phyloP scores from a whole-genome alignment of 2,329 filamentous ascomycete genomes.

The Colletotrichum sp. region DNA sequence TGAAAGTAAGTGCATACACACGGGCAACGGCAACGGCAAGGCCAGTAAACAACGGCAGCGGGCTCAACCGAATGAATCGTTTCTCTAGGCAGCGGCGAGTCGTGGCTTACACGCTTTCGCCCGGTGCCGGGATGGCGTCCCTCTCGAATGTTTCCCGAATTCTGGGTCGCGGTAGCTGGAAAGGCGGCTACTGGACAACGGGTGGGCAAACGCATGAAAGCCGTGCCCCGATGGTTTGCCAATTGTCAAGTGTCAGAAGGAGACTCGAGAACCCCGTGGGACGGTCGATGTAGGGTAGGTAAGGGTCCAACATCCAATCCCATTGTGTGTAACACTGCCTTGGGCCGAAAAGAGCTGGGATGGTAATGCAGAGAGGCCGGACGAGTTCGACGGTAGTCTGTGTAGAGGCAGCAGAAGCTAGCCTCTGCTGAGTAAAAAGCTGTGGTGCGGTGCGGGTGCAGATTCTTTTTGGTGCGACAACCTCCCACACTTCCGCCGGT shows the following conservation, averaged over 20 bases:
- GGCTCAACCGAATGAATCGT: neutral
- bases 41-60: neutral
- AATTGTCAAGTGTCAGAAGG: conserved; percentile 6
- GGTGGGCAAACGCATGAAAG: conserved; percentile 1
- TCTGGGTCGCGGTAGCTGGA: neutral
- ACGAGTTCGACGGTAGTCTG: neutral
- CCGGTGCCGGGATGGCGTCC: neutral
- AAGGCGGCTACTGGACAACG: neutral
- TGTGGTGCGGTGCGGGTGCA: neutral
- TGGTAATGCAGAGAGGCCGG: conserved; percentile 8
- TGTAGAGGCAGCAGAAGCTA: neutral
- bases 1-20: neutral
- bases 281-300: neutral
- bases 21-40: neutral
- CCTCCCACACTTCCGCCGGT: conserved; percentile 2
- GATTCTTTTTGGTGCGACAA: conserved; percentile 8
- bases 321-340: neutral
- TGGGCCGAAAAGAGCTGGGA: neutral
- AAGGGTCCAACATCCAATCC: neutral
- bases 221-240: neutral
- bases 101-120: neutral
- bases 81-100: neutral
- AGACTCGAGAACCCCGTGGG: conserved; percentile 1
- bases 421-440: neutral
- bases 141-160: conserved; percentile 10